Conservation (phyloP, 2,329 filamentous ascomycete genomes). For the Chaetomium globosum region DNA sequence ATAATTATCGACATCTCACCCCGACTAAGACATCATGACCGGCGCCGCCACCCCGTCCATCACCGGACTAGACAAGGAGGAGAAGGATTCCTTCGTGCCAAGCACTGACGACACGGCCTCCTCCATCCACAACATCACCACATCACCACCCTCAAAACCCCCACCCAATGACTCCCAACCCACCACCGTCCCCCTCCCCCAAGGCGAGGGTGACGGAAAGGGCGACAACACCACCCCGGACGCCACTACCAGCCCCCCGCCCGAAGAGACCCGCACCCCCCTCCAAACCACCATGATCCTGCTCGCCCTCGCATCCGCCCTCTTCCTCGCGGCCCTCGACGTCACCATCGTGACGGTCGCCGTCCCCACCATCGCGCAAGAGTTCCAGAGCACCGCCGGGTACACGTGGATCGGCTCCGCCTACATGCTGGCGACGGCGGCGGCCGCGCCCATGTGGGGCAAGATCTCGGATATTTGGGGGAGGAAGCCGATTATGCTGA, state of each 20-base stretch:
- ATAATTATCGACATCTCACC: not conserved
- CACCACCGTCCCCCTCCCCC: not conserved
- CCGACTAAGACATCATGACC: not conserved
- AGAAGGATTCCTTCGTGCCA: not conserved
- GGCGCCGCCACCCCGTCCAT: not conserved
- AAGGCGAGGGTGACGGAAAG: too few species aligned
- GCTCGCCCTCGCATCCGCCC: slow-evolving; percentile 44
- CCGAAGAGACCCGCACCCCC: slow-evolving; percentile 39
- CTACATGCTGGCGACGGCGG: slow-evolving; percentile 70
- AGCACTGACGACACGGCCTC: slow-evolving; percentile 17
- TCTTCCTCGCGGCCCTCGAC: slow-evolving; percentile 54
- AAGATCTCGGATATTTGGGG: slow-evolving; percentile 62
- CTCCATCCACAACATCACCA: not conserved
- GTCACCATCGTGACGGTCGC: slow-evolving; percentile 64
- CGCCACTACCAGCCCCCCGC: slow-evolving; percentile 3
- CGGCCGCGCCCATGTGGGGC: slow-evolving; percentile 71
- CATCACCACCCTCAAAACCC: too few species aligned
- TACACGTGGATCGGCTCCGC: slow-evolving; percentile 79
- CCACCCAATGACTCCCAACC: not conserved
- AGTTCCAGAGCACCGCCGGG: slow-evolving; percentile 64
- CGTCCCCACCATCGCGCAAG: slow-evolving; percentile 60
- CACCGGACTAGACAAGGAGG: not conserved
- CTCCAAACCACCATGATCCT: slow-evolving; percentile 45
- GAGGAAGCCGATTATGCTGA: slow-evolving; percentile 55
- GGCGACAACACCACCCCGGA: not conserved